Base-by-base conservation (phyloP, 495 filamentous ascomycete species). In the Lentithecium fluviatile region DNA sequence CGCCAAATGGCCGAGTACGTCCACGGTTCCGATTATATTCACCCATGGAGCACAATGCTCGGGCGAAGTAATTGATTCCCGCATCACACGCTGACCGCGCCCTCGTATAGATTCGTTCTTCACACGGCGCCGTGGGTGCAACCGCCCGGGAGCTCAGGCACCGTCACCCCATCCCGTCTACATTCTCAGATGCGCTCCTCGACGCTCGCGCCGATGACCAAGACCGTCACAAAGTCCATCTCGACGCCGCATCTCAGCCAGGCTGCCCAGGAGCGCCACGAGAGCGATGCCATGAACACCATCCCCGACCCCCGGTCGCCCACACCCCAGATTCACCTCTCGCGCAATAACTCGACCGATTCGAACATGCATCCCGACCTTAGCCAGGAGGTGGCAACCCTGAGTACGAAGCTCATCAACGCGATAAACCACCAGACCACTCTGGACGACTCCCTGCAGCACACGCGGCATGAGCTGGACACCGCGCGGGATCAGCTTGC, bases 401-500 rank as follows among this genome's bases (percentile, higher is more conserved):
- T 98, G 21, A 97, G 90, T 73, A 92, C 91, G 47, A 98, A 98
- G 74, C 81, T 98, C 52, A 91, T 98, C 58, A 91, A 91, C 67
- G 92, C 94, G 52, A 97, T 98, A 74, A 98, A 98, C 70, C 89
- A 94, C 69, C 95, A 97, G 76, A 97, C 94, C 4, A 88, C 79
- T 26, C 78, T 98, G 25, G 94, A 98, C 69, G 94, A 98, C 69
- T 88, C 83, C 29, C 79, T 98, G 46, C 86, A 88, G 51, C 85
- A 80, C 23, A 89, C 93, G 23, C 83, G 89, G 17, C 85, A 93
- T 70, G 90, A 96, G 68, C 70, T 98, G 51, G 91, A 95, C 50
- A 69, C 80, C n/a, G 83, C 91, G 4, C 81, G 80, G 57, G 82
- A 85, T 48, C 82, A 79, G 71, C 77, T 96, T 45, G 80, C 76